phyloP scores from a whole-genome alignment of 192 early-diverging fungal genomes.

The Allomyces javanicus region DNA sequence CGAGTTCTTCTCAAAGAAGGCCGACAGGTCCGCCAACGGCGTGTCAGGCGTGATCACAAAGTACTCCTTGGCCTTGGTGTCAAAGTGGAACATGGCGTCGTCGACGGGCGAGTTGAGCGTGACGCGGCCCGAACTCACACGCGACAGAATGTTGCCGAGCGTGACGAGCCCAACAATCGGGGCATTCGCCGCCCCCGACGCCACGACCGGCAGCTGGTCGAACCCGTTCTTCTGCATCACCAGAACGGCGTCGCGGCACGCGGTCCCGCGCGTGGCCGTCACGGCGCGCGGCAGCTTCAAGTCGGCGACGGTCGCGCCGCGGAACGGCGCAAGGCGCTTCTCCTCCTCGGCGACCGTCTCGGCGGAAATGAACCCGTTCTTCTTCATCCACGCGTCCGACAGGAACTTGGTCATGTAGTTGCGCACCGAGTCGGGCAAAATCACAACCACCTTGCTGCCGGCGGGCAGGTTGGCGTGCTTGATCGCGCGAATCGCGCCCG shows the following conservation, averaged over 20 bases:
- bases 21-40: conserved; percentile 55
- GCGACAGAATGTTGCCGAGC: conserved; percentile 66
- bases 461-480: conserved; percentile 46
- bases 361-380: conserved; percentile 57
- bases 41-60: conserved; percentile 73
- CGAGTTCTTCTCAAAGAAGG: conserved; percentile 85
- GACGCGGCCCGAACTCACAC: conserved; percentile 50
- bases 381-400: conserved; percentile 92
- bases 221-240: conserved; percentile 78
- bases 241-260: conserved; percentile 59
- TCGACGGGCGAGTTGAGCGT: conserved; percentile 39
- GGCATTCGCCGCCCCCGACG: conserved; percentile 12
- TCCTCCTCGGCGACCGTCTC: conserved; percentile 41
- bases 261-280: conserved; percentile 52
- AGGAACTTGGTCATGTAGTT: conserved; percentile 99
- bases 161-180: conserved; percentile 66
- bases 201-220: conserved; percentile 84
- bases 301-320: conserved; percentile 61
- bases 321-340: conserved; percentile 26
- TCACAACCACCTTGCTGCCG: conserved; percentile 77
- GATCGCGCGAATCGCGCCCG: conserved; percentile 64
- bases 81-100: conserved; percentile 65
- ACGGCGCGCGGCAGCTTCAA: conserved; percentile 69
- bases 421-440: conserved; percentile 92
- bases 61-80: conserved; percentile 48